Conservation (phyloP, 352 stramenopile species). For the Hyphochytrium catenoides region DNA sequence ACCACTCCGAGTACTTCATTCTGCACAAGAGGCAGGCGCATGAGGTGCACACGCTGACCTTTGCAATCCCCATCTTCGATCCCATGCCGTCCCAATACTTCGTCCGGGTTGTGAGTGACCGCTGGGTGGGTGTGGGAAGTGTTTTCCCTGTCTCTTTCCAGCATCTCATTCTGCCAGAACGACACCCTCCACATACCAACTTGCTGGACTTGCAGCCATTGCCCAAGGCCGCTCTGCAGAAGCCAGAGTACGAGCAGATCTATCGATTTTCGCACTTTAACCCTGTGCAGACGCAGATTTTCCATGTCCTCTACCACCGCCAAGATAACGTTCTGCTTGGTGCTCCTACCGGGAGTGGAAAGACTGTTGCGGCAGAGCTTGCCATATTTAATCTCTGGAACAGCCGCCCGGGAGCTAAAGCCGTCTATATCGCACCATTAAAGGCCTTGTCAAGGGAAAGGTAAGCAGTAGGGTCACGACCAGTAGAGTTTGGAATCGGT, state of each 20-base stretch:
- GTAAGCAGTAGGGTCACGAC: too few relatives aligned
- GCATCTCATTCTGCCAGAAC: slow-evolving; percentile 20
- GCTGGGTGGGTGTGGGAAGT: slow-evolving; percentile 84
- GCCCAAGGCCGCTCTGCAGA: slow-evolving; percentile 69
- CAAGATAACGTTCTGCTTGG: slow-evolving; percentile 86
- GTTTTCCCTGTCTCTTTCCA: slow-evolving; percentile 51
- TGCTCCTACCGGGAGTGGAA: slow-evolving; percentile 84
- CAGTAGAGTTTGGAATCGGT: too few relatives aligned
- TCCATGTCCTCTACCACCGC: slow-evolving; percentile 90
- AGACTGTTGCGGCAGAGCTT: slow-evolving; percentile 90
- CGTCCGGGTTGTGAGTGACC: slow-evolving; percentile 81
- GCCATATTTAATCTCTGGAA: slow-evolving; percentile 87
- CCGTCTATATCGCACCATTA: slow-evolving; percentile 94
- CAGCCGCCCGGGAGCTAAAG: slow-evolving; percentile 3
- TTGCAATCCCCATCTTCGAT: slow-evolving; percentile 88
- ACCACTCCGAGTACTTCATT: slow-evolving; percentile 73
- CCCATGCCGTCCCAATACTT: slow-evolving; percentile 77
- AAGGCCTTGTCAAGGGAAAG: slow-evolving; percentile 88
- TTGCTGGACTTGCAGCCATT: slow-evolving; percentile 85
- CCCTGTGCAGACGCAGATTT: slow-evolving; percentile 92
- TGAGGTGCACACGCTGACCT: slow-evolving; percentile 60
- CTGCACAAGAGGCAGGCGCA: slow-evolving; percentile 32
- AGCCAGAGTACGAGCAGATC: slow-evolving; percentile 68
- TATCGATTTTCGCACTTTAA: slow-evolving; percentile 67
- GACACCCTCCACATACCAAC: slow-evolving; percentile 35